Base-by-base conservation (phyloP, 2,329 filamentous ascomycete genomes). In the Diplodia corticola region DNA sequence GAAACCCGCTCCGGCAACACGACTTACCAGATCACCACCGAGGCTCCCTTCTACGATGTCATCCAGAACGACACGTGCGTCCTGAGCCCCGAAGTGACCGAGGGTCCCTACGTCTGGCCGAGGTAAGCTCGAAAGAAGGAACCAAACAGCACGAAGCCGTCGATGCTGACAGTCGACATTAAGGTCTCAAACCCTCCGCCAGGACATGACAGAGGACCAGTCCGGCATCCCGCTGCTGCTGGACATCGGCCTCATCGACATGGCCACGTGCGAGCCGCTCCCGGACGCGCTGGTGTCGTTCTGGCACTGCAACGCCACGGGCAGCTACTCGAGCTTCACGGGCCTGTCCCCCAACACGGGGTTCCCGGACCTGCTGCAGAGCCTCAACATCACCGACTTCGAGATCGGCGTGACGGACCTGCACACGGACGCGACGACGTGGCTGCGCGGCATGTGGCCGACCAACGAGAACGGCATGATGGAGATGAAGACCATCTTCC, bases 211-310 rank as follows among this genome's bases (percentile, higher is more conserved):
- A 5, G 77, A 81, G 15, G 71, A 70, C 17, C 73, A 81, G 67
- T 66, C 51, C 1, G 78, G 78, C 63, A 72, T 80, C 5, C 75
- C 76, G 17, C 70, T 81, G 12, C 74, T 74, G 63, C 72, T 81
- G 65, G 78, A 81, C 61, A 73, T 79, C 61, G 78, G 80, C 68
- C 66, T 80, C 26, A 74, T 81, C 22, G 72, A 81, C 69, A 76
- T 77, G 55, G 72, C 73, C 10, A 80, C 79, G 48, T 81, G 79
- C 70, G 74, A 80, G n/a, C 79, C 79, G 1, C 69, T 80, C 12
- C 55, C 73, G 1, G 69, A 77, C 3, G 69, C 77, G 44, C 74
- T 76, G 46, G 69, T 76, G 20, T 78, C 80, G 22, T 68, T 80
- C 64, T 81, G 78, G 79, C 46, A 50, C 48, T 63, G 67, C 65